These are phyloP conservation scores for Wickerhamomyces rabaulensis DNA, from an alignment of 805 yeast species.

Conservation along the genomic window DNA sequence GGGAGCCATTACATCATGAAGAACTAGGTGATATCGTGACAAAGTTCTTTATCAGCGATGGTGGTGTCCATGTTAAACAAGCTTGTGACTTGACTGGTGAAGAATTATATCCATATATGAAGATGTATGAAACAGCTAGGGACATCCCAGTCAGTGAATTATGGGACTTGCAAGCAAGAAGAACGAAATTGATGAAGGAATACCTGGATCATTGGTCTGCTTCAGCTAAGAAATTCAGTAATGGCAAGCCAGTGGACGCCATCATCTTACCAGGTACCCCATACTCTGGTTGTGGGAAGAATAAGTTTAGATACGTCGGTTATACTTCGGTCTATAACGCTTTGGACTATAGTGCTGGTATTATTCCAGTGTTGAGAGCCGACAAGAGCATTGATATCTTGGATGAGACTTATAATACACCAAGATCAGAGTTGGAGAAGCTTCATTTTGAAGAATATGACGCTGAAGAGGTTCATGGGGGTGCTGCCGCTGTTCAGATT, in stretches of 20 bases:
- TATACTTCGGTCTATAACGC: conserved; percentile 55
- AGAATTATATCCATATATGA: conserved; percentile 41
- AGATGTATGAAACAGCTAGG: conserved; percentile 29
- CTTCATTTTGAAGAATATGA: conserved; percentile 42
- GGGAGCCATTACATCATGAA: conserved; percentile 35
- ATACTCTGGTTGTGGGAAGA: conserved; percentile 31
- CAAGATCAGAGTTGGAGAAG: conserved; percentile 38
- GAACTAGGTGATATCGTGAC: conserved; percentile 29
- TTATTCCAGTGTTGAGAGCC: conserved; percentile 54
- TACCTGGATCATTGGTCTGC: conserved; percentile 40
- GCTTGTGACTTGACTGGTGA: conserved; percentile 37
- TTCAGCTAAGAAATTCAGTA: conserved; percentile 28
- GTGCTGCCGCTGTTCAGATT: conserved; percentile 62
- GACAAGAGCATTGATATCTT: conserved; percentile 36
- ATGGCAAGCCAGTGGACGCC: conserved; percentile 42
- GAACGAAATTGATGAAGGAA: conserved; percentile 33
- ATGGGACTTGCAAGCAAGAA: conserved; percentile 38
- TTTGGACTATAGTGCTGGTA: conserved; percentile 51
- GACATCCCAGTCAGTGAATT: conserved; percentile 34
- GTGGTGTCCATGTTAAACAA: conserved; percentile 32
- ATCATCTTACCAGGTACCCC: conserved; percentile 35
- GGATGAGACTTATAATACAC: conserved; percentile 28
- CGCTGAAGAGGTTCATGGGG: conserved; percentile 48
- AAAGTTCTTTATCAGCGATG: conserved; percentile 32
- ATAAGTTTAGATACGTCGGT: conserved; percentile 20